Conservation (phyloP, 768 basidiomycete genomes). For the Tylopilus felleus region DNA sequence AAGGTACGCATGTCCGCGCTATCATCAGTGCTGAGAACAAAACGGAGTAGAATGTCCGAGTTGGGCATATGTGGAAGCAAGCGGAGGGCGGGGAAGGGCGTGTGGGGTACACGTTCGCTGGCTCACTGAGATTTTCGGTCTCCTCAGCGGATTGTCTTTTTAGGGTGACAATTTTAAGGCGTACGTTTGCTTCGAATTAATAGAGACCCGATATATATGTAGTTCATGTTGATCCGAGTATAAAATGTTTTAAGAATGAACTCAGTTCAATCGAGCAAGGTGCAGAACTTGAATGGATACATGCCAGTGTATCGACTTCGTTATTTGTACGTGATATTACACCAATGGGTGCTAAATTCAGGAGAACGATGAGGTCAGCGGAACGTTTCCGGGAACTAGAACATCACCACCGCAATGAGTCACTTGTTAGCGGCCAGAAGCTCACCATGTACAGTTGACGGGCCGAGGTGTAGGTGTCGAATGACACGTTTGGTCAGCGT, state of each 20-base stretch:
- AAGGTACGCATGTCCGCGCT: conserved; percentile 44
- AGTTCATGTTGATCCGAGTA: conserved; percentile 21
- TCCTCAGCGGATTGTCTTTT: background rate
- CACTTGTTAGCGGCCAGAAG: background rate
- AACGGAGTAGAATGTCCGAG: conserved; percentile 39
- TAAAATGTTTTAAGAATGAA: conserved; percentile 18
- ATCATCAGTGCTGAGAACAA: conserved; percentile 31
- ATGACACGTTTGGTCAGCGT: background rate
- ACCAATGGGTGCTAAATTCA: conserved; percentile 21
- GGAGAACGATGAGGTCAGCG: conserved; percentile 25
- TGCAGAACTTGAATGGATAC: conserved; percentile 15
- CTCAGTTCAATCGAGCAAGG: conserved; percentile 11
- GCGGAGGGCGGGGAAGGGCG: background rate
- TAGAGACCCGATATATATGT: conserved; percentile 13
- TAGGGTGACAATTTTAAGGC: conserved; percentile 1
- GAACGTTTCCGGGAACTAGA: conserved; percentile 3
- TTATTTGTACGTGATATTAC: conserved; percentile 28
- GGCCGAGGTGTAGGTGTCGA: background rate
- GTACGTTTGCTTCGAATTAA: conserved; percentile 1
- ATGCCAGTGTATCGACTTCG: conserved; percentile 7
- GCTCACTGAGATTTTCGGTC: background rate
- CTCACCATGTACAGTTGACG: background rate
- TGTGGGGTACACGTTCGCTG: background rate
- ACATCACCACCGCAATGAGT: background rate
- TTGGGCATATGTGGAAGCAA: conserved; percentile 24